A percentile compares a stretch with the other conserved stretches of the same genome.
Evolutionary conservation across 495 filamentous ascomycete species (phyloP).

Genomic region (Neurospora intermedia): DNA sequence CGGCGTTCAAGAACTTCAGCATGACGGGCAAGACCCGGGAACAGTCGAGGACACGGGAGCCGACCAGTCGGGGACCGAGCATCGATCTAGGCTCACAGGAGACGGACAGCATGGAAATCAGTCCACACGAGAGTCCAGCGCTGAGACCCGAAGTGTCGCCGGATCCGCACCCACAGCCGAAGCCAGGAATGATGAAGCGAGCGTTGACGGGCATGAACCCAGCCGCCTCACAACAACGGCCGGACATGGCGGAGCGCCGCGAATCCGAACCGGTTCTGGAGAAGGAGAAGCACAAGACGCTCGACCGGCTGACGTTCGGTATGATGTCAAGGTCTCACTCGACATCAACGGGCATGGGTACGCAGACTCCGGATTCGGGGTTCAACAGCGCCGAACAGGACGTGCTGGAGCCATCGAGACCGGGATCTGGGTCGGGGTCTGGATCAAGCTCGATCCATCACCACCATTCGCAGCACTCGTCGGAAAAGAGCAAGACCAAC

Average conservation of each 20-base stretch:
- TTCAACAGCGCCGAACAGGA: not conserved
- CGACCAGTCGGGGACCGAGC: not conserved
- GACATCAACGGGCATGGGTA: not conserved
- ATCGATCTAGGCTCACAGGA: not conserved
- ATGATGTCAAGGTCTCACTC: not conserved
- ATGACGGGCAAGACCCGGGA: not conserved
- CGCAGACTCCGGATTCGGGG: not conserved
- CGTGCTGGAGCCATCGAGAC: not conserved
- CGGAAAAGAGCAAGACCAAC: not conserved
- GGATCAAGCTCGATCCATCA: not conserved
- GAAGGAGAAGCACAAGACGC: not conserved
- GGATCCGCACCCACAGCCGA: not conserved
- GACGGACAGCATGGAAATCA: not conserved
- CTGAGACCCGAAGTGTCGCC: not conserved
- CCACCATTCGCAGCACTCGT: not conserved
- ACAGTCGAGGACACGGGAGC: not conserved
- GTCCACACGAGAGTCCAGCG: not conserved
- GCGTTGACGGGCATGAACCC: not conserved
- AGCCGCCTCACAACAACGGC: not conserved
- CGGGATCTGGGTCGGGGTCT: not conserved
- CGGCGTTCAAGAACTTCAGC: not conserved
- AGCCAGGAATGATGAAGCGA: not conserved
- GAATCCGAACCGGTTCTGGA: not conserved
- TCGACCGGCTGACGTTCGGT: not conserved
- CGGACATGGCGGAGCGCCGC: not conserved